A percentile compares a stretch with the other conserved stretches of the same genome.
These are phyloP conservation scores for Macroventuria anomochaeta DNA, from an alignment of 2,329 filamentous ascomycete genomes.

Conservation along the genomic window DNA sequence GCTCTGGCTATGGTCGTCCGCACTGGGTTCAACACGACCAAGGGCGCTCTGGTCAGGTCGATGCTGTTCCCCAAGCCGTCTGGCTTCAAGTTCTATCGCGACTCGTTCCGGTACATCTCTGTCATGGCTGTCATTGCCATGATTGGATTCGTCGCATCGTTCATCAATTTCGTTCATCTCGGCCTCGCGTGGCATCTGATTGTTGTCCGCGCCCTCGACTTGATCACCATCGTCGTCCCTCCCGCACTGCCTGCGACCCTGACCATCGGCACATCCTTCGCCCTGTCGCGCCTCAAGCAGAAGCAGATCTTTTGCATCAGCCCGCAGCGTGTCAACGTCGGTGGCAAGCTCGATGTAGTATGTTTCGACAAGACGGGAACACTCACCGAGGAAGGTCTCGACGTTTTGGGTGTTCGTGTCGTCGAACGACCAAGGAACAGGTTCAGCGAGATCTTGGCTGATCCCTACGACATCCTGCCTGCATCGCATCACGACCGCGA, in stretches of 20 bases:
- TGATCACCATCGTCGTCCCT: conserved; percentile 97
- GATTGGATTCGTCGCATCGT: conserved; percentile 86
- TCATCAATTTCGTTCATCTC: conserved; percentile 90
- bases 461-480: conserved; percentile 66
- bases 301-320: conserved; percentile 98
- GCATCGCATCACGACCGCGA: conserved; percentile 63
- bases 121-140: conserved; percentile 90
- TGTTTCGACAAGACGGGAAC: conserved; percentile 99
- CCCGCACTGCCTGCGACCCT: conserved; percentile 93
- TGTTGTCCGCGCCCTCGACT: conserved; percentile 86
- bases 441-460: conserved; percentile 78
- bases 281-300: conserved; percentile 80
- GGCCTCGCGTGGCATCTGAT: conserved; percentile 88
- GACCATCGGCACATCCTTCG: conserved; percentile 96
- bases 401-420: conserved; percentile 86
- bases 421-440: conserved; percentile 68
- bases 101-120: conserved; percentile 96
- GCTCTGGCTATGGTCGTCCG: conserved; percentile 90
- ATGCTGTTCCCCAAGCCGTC: conserved; percentile 99
- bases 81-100: conserved; percentile 97
- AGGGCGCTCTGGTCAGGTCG: conserved; percentile 91
- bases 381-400: conserved; percentile 91
- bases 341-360: conserved; percentile 92
- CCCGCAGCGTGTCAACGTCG: conserved; percentile 94
- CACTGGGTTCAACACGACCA: conserved; percentile 97